Conservation (phyloP, 1,284 basidiomycete genomes). For the Cerrena zonata region DNA sequence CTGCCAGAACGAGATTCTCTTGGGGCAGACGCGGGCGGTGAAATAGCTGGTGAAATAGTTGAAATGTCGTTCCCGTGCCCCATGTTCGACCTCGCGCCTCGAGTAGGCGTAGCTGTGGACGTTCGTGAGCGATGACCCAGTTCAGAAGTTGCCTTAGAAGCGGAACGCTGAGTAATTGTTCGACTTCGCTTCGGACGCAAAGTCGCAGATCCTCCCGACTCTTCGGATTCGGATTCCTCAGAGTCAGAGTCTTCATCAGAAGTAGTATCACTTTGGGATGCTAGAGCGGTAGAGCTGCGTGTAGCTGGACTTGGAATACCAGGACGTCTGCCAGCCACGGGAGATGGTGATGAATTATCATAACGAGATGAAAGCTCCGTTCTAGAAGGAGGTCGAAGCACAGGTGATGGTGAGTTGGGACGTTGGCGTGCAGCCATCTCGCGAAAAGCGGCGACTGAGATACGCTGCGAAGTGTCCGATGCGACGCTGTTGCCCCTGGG, state of each 20-base stretch:
- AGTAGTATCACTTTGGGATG: constrained; percentile 11
- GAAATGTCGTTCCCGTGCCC: constrained; percentile 14
- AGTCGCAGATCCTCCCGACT: constrained; percentile 30
- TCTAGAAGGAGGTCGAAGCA: constrained; percentile 35
- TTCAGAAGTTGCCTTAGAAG: constrained; percentile 23
- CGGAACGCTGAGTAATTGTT: constrained; percentile 28
- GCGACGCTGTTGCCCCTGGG: constrained; percentile 52
- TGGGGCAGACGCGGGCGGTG: not conserved
- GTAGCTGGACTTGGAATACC: constrained; percentile 11
- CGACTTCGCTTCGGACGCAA: constrained; percentile 29
- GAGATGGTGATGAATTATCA: not conserved
- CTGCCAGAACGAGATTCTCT: not conserved
- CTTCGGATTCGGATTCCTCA: constrained; percentile 31
- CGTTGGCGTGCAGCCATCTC: constrained; percentile 69
- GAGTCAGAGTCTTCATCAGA: constrained; percentile 24
- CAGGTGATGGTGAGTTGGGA: constrained; percentile 57
- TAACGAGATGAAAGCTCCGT: constrained; percentile 4
- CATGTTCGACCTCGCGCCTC: constrained; percentile 14
- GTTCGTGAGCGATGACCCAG: constrained; percentile 23
- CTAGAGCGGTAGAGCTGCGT: constrained; percentile 16
- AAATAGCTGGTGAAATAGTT: too few species aligned
- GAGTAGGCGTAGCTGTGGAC: constrained; percentile 11
- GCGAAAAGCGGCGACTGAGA: constrained; percentile 71
- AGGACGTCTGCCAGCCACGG: constrained; percentile 8
- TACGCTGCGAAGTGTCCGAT: constrained; percentile 64